Base-by-base conservation (phyloP, 176 grass and related monocot genomes). In the Eragrostis nindensis region DNA sequence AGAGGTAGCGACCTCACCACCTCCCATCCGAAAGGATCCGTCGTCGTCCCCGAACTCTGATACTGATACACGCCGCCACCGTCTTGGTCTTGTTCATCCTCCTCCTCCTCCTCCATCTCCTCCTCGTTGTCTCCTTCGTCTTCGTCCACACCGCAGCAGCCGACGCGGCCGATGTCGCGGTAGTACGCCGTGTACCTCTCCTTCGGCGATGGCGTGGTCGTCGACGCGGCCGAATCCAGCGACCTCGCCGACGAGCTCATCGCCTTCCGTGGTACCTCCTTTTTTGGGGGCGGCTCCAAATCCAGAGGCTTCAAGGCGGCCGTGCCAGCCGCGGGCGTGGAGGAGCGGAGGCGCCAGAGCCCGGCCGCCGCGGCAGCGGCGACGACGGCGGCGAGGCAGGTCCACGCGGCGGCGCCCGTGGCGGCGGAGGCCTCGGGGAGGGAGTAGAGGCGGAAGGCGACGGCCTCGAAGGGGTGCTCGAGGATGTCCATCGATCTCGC, bases 181-280 rank as follows among this genome's bases (percentile, higher is more conserved):
- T 30, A 97, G 75, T 91, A 98, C 50, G 82, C 81, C 52, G 72
- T 88, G 86, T 89, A 98, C 61, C 68, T 54, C 77, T 82, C 75
- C 91, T 91, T 98, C 14, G 82, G 88, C 36, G 81, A 72, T 1
- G 38, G 40, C 81, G 42, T 25, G 70, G 80, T 5, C 43, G 45
- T 8, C 10, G 70, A 30, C 19, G 24, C 45, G 52, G 52, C 19
- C 64, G 76, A 55, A 21, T 26, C 12, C 43, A 30, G 0, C 16
- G 27, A 13, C 27, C 44, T 70, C 56, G 62, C 53, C 0, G 12
- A 2, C 55, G 82, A 70, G n/a, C 36, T 62, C 17, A 8, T 5
- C 72, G 5, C 6, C 10, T 69, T n/a, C 5, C 61, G 0, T 0
- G 19, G 7, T 0, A 15, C 0, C 22, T 13, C 24, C 50, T 0